Conservation (phyloP, 129 eudicot genomes). For the Centaurea solstitialis region DNA sequence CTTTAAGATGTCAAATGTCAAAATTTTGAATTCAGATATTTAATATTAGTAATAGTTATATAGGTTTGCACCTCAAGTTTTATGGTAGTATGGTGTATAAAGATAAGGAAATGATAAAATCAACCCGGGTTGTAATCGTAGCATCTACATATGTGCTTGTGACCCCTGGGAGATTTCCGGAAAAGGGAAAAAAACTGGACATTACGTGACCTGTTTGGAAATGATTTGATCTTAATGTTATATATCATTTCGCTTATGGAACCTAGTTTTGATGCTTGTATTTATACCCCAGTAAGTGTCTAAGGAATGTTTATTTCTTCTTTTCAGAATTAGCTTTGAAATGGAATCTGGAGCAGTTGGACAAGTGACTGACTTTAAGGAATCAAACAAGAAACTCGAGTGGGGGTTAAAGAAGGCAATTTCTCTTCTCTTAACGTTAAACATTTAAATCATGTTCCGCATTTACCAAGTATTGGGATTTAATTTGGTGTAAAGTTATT, state of each 20-base stretch:
- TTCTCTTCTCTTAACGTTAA: constrained; percentile 1
- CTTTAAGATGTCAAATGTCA: background rate
- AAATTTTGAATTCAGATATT: background rate
- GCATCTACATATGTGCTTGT: too few relatives aligned
- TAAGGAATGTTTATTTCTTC: background rate
- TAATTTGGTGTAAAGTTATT: constrained; percentile 23
- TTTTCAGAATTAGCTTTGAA: constrained; percentile 82
- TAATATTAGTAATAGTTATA: background rate
- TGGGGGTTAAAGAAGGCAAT: constrained; percentile 88
- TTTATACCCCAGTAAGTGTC: background rate
- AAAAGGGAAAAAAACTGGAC: too few relatives aligned
- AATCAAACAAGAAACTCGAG: constrained; percentile 78
- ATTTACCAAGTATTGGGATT: background rate
- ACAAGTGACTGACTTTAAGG: constrained; percentile 84
- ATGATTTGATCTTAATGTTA: background rate
- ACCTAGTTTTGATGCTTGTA: background rate
- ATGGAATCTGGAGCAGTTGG: constrained; percentile 91
- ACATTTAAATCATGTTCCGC: background rate
- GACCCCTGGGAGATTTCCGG: too few relatives aligned
- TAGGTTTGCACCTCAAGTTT: background rate
- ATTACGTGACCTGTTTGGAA: background rate
- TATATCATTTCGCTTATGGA: background rate
- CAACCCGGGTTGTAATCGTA: background rate
- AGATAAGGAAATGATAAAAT: too few relatives aligned
- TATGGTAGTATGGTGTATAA: background rate